Evolutionary conservation across 2,329 filamentous ascomycete species (phyloP), one percentile per base, ranked within the genome.

Genomic region (Colletotrichum eremochloae): DNA sequence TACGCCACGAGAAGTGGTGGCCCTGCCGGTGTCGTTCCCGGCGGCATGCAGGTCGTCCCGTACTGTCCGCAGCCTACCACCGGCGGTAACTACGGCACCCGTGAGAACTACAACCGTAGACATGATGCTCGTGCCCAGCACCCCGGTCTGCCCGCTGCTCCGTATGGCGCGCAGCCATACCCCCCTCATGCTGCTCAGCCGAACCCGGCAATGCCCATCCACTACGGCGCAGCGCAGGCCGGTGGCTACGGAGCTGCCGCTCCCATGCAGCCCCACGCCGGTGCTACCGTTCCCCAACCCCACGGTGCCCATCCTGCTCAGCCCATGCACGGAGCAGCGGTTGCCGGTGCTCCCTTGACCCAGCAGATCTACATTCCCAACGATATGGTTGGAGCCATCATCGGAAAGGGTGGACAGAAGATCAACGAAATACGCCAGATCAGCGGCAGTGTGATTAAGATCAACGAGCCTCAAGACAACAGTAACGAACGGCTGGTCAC

Each of bases 351-450:
- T 75, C 94, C 95, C 63, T 87, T 98, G 79, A 99, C 96, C 3
- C 96, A 99, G 83, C 96, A 99, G 83, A 99, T 99, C 76, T 99
- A 93, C 85, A 99, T 99, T 78, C 96, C 96, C 71, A 99, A 99
- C 81, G 96, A 99, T 80, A 98, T 99, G 96, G 96, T 99, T 66
- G 96, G 96, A 75, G 96, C 96, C 68, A 99, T 99, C 78, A 99
- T 99, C 78, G 96, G 96, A 79, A 99, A 99, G 85, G 96, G 96
- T 74, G 96, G 96, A 75, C 94, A 95, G 68, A 99, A 99, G 89
- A 99, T 99, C 88, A 99, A 99, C 81, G 96, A 99, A 84, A 99
- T 99, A 76, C 92, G 96, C 77, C 95, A 98, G 82, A 91, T 99
- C 78, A 97, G 94, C 82, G 96, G 96, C 77, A 98, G 96, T 84